phyloP scores from a whole-genome alignment of 768 basidiomycete species.

The Rhodotorula sphaerocarpa region DNA sequence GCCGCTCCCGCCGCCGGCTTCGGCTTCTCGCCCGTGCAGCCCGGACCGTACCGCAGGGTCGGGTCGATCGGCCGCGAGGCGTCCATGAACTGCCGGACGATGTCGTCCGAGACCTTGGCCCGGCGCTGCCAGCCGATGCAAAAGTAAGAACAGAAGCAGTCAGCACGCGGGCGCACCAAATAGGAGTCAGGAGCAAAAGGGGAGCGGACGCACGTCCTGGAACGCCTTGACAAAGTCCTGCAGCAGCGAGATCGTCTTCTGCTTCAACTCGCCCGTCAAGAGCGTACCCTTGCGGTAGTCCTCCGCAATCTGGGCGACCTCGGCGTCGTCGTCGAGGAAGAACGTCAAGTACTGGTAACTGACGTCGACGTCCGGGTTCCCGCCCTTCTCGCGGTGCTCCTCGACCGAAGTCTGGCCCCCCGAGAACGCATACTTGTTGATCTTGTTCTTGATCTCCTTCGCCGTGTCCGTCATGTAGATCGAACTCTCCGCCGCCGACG shows the following conservation, averaged over 20 bases:
- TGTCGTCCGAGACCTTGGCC: conserved; percentile 69
- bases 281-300: conserved; percentile 83
- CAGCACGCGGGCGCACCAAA: neutral
- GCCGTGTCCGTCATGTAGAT: conserved; percentile 94
- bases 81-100: conserved; percentile 72
- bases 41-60: conserved; percentile 27
- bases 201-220: conserved; percentile 55
- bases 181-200: conserved; percentile 8
- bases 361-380: conserved; percentile 90
- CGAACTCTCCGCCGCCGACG: conserved; percentile 80
- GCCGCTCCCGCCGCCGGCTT: neutral
- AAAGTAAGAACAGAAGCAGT: no score
- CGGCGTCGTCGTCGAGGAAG: conserved; percentile 92
- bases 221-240: conserved; percentile 77
- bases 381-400: conserved; percentile 78
- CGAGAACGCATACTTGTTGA: conserved; percentile 90
- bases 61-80: conserved; percentile 61
- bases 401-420: conserved; percentile 94
- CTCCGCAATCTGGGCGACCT: conserved; percentile 70
- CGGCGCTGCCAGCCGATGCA: conserved; percentile 53
- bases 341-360: conserved; percentile 89
- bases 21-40: conserved; percentile 23
- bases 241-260: conserved; percentile 68
- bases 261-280: conserved; percentile 85
- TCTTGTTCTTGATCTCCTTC: conserved; percentile 92